A percentile compares a stretch with the other conserved stretches of the same genome.
Evolutionary conservation across 164 flowering plant genomes (phyloP).

Genomic region (Stephania japonica): DNA sequence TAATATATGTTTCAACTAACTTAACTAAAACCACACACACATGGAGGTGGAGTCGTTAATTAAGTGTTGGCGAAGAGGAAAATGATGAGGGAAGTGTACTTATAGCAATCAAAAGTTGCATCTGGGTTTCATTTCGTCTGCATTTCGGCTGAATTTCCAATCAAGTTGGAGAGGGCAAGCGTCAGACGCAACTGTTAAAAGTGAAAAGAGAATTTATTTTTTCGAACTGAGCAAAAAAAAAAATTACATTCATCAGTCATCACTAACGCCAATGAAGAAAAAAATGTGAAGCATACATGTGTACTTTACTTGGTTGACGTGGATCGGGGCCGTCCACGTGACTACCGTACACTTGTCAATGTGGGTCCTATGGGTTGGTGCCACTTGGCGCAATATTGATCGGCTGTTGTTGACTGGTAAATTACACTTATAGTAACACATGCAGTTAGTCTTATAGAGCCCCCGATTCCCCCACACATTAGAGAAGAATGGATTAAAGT

Average conservation of each 20-base stretch:
- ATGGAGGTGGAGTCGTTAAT: neutral
- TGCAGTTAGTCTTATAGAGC: too few relatives aligned
- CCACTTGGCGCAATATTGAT: neutral
- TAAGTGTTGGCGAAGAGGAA: neutral
- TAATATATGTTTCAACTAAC: neutral
- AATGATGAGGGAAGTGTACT: neutral
- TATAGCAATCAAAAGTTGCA: slow-evolving; percentile 2
- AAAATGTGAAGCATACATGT: neutral
- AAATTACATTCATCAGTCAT: too few relatives aligned
- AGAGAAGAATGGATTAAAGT: too few relatives aligned
- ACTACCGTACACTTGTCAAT: neutral
- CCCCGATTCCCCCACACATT: too few relatives aligned
- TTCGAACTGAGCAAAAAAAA: too few relatives aligned
- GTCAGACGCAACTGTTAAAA: neutral
- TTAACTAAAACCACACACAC: neutral
- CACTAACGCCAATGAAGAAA: neutral
- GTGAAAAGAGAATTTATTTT: too few relatives aligned
- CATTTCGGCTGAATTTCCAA: slow-evolving; percentile 1
- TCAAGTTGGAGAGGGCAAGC: slow-evolving; percentile 2
- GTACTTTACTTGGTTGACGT: neutral
- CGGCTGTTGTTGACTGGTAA: neutral
- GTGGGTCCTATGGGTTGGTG: neutral
- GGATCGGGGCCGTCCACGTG: neutral
- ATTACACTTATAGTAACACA: neutral
- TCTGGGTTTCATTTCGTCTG: slow-evolving; percentile 12